Evolutionary conservation across 75 land plant genomes (phyloP).

Genomic region (Selaginella moellendorffii): DNA sequence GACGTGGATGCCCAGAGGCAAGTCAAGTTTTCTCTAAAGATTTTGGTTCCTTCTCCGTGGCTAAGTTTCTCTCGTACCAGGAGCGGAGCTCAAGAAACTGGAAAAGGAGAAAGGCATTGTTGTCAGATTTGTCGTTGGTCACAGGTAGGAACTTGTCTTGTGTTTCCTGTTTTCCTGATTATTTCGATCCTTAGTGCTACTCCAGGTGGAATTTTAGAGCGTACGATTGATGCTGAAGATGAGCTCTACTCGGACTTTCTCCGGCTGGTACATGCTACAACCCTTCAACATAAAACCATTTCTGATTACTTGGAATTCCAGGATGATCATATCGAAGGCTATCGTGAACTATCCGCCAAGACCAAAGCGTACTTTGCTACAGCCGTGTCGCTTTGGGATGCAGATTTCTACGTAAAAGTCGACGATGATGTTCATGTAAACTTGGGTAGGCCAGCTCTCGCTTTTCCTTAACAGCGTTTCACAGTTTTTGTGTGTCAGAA

Average conservation of each 20-base stretch:
- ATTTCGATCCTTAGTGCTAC: not conserved
- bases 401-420: constrained; percentile 60
- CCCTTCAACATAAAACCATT: too few relatives aligned
- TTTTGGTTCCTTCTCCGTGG: too few relatives aligned
- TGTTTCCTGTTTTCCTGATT: not conserved
- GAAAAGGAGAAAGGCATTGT: constrained; percentile 8
- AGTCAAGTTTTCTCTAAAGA: too few relatives aligned
- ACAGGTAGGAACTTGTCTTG: not conserved
- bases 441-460: constrained; percentile 43
- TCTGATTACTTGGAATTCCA: too few relatives aligned
- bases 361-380: constrained; percentile 52
- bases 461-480: too few relatives aligned
- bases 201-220: constrained; percentile 2
- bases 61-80: too few relatives aligned
- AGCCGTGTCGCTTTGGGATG: constrained; percentile 55
- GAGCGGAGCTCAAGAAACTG: constrained; percentile 1
- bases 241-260: constrained; percentile 3
- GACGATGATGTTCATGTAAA: constrained; percentile 78
- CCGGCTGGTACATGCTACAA: not conserved
- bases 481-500: not conserved
- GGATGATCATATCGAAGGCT: constrained; percentile 36
- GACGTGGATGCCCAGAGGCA: constrained; percentile 9
- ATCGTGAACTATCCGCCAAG: constrained; percentile 55
- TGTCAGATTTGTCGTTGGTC: constrained; percentile 2
- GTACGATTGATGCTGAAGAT: not conserved